Evolutionary conservation across 768 basidiomycete species (phyloP).

Genomic region (Leucocoprinus leucothites): DNA sequence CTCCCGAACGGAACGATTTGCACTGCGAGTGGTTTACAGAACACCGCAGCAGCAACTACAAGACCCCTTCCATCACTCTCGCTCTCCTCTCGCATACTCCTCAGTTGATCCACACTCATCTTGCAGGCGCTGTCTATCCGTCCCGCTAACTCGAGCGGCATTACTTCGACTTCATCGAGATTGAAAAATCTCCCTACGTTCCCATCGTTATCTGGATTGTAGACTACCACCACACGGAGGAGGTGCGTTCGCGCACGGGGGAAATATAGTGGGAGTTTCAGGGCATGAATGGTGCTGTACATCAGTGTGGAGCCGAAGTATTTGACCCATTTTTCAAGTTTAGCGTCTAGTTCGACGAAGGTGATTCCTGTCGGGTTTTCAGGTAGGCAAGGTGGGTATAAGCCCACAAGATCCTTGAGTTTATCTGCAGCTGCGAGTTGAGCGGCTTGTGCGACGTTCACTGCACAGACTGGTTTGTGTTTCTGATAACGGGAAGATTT

Average conservation of each 20-base stretch:
- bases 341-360: constrained; percentile 23
- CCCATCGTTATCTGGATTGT: constrained; percentile 21
- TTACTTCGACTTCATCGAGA: constrained; percentile 19
- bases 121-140: constrained; percentile 21
- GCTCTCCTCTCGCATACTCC: constrained; percentile 21
- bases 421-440: constrained; percentile 9
- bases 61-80: constrained; percentile 20
- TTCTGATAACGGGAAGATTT: background rate
- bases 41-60: constrained; percentile 23
- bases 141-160: constrained; percentile 19
- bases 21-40: constrained; percentile 26
- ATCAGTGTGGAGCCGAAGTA: constrained; percentile 26
- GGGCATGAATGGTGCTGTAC: constrained; percentile 26
- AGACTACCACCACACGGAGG: constrained; percentile 10
- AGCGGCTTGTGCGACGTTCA: constrained; percentile 9
- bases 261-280: constrained; percentile 23
- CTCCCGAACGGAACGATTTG: constrained; percentile 30
- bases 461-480: constrained; percentile 14
- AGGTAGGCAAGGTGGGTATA: constrained; percentile 12
- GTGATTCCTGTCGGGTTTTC: constrained; percentile 19
- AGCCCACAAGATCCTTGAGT: background rate
- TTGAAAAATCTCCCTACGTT: constrained; percentile 24
- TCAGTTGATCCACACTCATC: constrained; percentile 18
- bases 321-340: constrained; percentile 30
- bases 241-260: constrained; percentile 16